Conservation (phyloP, 2,329 filamentous ascomycete genomes). For the Exophiala calicioides region DNA sequence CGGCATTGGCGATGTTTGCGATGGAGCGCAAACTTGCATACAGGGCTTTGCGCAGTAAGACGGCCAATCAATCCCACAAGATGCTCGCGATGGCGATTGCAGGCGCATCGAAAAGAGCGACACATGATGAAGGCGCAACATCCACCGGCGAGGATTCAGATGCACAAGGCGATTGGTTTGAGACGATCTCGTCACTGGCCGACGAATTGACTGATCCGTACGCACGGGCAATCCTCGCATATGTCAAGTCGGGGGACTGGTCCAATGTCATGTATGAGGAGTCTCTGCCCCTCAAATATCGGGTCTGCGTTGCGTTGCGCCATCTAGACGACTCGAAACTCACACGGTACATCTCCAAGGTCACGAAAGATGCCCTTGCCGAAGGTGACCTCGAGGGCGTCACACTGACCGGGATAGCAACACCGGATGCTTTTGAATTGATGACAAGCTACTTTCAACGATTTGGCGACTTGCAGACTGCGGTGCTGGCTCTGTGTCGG, state of each 20-base stretch:
- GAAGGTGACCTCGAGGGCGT: slow-evolving; percentile 63
- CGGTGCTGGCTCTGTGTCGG: slow-evolving; percentile 55
- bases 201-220: slow-evolving; percentile 64
- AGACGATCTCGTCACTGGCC: slow-evolving; percentile 63
- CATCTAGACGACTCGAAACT: slow-evolving; percentile 50
- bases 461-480: slow-evolving; percentile 63
- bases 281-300: slow-evolving; percentile 60
- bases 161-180: slow-evolving; percentile 59
- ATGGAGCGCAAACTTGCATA: slow-evolving; percentile 61
- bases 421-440: slow-evolving; percentile 57
- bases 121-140: slow-evolving; percentile 4
- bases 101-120: slow-evolving; percentile 40
- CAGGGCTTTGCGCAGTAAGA: slow-evolving; percentile 56
- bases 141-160: slow-evolving; percentile 23
- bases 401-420: slow-evolving; percentile 61
- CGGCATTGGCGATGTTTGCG: slow-evolving; percentile 63
- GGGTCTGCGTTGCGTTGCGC: slow-evolving; percentile 62
- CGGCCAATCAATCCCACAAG: slow-evolving; percentile 56
- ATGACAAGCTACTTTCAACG: slow-evolving; percentile 62
- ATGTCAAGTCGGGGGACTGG: slow-evolving; percentile 63
- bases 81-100: slow-evolving; percentile 57
- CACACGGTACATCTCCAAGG: slow-evolving; percentile 56
- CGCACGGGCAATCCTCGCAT: slow-evolving; percentile 61
- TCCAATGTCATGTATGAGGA: slow-evolving; percentile 58
- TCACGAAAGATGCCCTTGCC: slow-evolving; percentile 52